Percentiles rank a stretch among this genome's conserved stretches.
Evolutionary conservation across 108 stramenopile species (phyloP).

Genomic region (Nitzschia putrida): DNA sequence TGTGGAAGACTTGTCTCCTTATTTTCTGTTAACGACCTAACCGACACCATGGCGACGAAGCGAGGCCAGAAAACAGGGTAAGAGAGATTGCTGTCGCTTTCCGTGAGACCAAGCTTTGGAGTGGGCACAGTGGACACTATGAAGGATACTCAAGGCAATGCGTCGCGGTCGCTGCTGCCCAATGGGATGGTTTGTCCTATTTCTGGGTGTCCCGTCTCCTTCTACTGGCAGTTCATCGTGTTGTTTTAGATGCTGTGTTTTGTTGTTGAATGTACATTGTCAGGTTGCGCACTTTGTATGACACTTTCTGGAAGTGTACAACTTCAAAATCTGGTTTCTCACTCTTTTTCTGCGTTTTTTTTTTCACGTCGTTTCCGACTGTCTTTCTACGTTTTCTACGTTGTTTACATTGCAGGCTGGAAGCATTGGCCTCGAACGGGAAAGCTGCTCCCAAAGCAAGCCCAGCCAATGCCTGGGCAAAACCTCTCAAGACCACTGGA

Average conservation of each 20-base stretch:
- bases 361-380: no score
- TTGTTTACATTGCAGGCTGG: conserved; percentile 3
- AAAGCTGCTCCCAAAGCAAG: conserved; percentile 19
- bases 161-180: neutral
- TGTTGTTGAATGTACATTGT: neutral
- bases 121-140: no score
- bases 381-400: no score
- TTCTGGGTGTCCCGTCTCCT: neutral
- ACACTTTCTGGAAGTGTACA: neutral
- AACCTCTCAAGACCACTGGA: conserved; percentile 34
- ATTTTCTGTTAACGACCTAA: no score
- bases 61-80: conserved; percentile 39
- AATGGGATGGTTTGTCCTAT: no score
- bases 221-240: neutral
- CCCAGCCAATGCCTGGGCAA: conserved; percentile 45
- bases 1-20: no score
- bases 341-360: no score
- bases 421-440: conserved; percentile 19
- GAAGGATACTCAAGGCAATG: no score
- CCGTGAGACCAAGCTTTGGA: no score
- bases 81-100: conserved; percentile 1
- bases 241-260: neutral
- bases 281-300: neutral
- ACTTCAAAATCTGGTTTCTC: neutral
- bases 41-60: conserved; percentile 33